Base-by-base conservation (phyloP, 2,329 filamentous ascomycete genomes). In the Clonostachys sp. region DNA sequence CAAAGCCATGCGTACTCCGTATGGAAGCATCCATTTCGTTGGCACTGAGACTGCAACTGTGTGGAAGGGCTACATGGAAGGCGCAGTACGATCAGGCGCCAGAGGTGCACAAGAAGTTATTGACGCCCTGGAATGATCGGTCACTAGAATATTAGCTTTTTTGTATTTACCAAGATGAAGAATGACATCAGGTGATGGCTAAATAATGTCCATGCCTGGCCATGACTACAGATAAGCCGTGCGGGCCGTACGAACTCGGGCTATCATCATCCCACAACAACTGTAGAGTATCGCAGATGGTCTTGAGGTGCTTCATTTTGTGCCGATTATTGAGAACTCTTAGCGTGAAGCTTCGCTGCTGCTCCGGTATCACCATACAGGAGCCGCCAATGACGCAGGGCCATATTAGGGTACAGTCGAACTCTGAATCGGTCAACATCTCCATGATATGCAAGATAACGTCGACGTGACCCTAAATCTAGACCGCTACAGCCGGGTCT, bases 181-280 rank as follows among this genome's bases (percentile, higher is more conserved):
- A 24, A 24, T 24, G 6, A 24, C 20, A 24, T 24, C 20, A 24
- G 6, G 20, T 24, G 20, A 24, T 24, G 20, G 20, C 20, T 24
- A 24, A 24, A 24, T 24, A 24, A 24, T 24, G 36, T 39, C 36
- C 4, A 39, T 39, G 5, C 36, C 16, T 39, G 13, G 13, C 16
- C 36, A 39, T 39, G 5, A 16, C 16, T 14, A 39, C 16, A 44
- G 14, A 44, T 33, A 49, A 30, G 33, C 47, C 47, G 40, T 45
- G 43, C 12, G 44, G 47, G 10, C 47, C 47, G 36, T 42, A 49
- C n/a, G 47, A 43, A 14, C 40, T 30, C 12, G 47, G 47, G 34
- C 46, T 44, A 14, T 43, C 39, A 34, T 49, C 43, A n/a, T 49
- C 34, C 44, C 44, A 49, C 8, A 49, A n/a, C 33, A 45, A 20